A percentile compares a stretch with the other conserved stretches of the same genome.
Evolutionary conservation across 129 eudicot genomes (phyloP).

Genomic region (Lonicera japonica): DNA sequence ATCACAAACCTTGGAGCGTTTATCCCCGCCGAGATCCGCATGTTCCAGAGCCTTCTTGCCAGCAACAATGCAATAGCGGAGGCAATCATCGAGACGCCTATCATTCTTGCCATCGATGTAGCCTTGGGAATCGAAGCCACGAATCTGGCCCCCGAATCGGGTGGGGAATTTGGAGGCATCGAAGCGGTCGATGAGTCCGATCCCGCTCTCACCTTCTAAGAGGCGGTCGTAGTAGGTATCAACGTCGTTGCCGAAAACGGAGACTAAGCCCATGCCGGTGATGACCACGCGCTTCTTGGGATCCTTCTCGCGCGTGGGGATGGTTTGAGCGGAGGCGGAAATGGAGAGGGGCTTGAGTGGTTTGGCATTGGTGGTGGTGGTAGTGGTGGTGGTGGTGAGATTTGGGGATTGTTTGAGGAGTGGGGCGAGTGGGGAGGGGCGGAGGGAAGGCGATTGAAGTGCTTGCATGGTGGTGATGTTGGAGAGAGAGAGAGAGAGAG

Average conservation of each 20-base stretch:
- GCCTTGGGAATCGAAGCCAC: slow-evolving; percentile 76
- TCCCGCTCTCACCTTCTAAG: slow-evolving; percentile 83
- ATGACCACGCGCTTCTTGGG: slow-evolving; percentile 93
- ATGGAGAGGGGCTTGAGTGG: slow-evolving; percentile 28
- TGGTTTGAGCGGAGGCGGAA: slow-evolving; percentile 44
- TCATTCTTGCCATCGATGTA: slow-evolving; percentile 96
- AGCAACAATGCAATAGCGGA: slow-evolving; percentile 84
- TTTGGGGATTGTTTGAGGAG: slow-evolving; percentile 21
- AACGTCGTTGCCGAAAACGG: slow-evolving; percentile 90
- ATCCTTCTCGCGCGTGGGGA: slow-evolving; percentile 80
- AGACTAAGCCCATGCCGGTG: slow-evolving; percentile 95
- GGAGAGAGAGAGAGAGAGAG: too few relatives aligned
- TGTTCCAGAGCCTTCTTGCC: slow-evolving; percentile 86
- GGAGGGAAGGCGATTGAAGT: slow-evolving; percentile 53
- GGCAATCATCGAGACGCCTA: slow-evolving; percentile 80
- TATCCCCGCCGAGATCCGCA: slow-evolving; percentile 84
- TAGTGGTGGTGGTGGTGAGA: too few relatives aligned
- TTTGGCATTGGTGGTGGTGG: slow-evolving; percentile 6
- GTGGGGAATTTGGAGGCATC: slow-evolving; percentile 97
- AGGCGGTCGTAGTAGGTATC: slow-evolving; percentile 77
- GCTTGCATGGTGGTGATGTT: slow-evolving; percentile 59
- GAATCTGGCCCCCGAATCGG: slow-evolving; percentile 93
- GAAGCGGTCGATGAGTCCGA: slow-evolving; percentile 72
- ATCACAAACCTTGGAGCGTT: slow-evolving; percentile 45
- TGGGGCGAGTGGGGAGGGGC: slow-evolving; percentile 46